Conservation (phyloP, 2,329 filamentous ascomycete genomes). For the Nannizziopsis barbatae region DNA sequence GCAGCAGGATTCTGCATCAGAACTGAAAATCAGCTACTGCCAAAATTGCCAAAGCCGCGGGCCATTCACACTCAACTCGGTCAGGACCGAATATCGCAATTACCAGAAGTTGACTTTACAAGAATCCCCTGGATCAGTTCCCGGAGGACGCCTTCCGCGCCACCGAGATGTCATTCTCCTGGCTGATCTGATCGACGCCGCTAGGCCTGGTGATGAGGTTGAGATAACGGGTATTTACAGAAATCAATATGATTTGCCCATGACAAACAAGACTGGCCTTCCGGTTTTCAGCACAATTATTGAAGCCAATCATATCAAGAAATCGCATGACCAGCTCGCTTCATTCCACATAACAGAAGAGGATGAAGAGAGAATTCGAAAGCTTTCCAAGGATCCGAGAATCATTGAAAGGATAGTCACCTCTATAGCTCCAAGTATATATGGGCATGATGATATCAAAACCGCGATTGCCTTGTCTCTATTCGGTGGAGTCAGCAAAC, state of each 20-base stretch:
- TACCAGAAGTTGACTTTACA: constrained; percentile 97
- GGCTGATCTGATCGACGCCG: constrained; percentile 92
- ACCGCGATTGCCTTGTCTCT: constrained; percentile 88
- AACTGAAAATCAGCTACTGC: constrained; percentile 93
- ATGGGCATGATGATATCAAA: constrained; percentile 93
- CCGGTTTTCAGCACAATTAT: constrained; percentile 96
- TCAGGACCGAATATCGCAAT: constrained; percentile 96
- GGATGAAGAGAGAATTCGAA: constrained; percentile 82
- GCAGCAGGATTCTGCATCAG: constrained; percentile 89
- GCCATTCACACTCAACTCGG: constrained; percentile 89
- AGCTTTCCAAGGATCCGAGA: constrained; percentile 74
- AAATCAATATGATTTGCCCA: constrained; percentile 94
- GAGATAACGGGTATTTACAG: constrained; percentile 94
- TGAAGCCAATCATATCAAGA: constrained; percentile 94
- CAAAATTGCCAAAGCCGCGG: constrained; percentile 92
- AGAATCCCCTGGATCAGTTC: constrained; percentile 92
- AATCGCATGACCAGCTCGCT: constrained; percentile 92
- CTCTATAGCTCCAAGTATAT: constrained; percentile 94
- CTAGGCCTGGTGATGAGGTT: constrained; percentile 95
- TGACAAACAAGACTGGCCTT: constrained; percentile 98
- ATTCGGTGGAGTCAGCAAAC: constrained; percentile 89
- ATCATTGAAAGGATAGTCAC: constrained; percentile 87
- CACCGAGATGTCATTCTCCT: constrained; percentile 90
- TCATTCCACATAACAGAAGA: constrained; percentile 92
- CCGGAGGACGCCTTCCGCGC: constrained; percentile 83